Evolutionary conservation across 208 protist species (phyloP), one percentile per base, ranked within the genome.

Genomic region (Crithidia mellificae): DNA sequence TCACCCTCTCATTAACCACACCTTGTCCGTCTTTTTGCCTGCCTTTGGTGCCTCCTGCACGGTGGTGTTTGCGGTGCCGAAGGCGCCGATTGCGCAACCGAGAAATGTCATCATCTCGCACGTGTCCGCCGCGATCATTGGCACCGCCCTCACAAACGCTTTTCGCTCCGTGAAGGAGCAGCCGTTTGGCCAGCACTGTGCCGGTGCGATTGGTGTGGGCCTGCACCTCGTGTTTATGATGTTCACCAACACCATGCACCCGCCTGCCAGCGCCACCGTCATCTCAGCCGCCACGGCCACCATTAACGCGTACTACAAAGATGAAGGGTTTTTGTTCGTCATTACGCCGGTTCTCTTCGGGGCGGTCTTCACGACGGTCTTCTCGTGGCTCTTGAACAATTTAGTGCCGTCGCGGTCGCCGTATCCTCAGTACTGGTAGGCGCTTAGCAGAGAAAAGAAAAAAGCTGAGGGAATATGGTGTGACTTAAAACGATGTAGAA

Each of bases 361-460:
- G 11, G 67, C 72, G 4, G 24, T 83, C 3, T 36, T 91, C 49
- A 70, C 83, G 25, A 64, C 78, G 20, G 51, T 93, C 4, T 81
- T 81, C 53, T 72, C 77, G 20, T 85, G 71, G 72, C 4, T 88
- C 15, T 61, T 88, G 20, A 87, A 90, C 59, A 93, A 91, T 59
- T 29, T 89, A 0, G 52, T 90, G 9, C 54, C 59, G 7, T 68
- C 74, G 24, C 82, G 83, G 2, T 76, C 74, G 25, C 87, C 84
- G n/a, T 93, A 86, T 65, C 84, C 84, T 11, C 70, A 82, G 50
- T 89, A 87, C 51, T 87, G 84, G 83, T 91, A 62, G 65, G 20
- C 53, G 8, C 17, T 17, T 38, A n/a, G n/a, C n/a, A n/a, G n/a
- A n/a, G n/a, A n/a, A n/a, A n/a, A n/a, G n/a, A n/a, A n/a, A n/a